Evolutionary conservation across 768 basidiomycete species (phyloP).

Genomic region (Psilocybe tampanensis): DNA sequence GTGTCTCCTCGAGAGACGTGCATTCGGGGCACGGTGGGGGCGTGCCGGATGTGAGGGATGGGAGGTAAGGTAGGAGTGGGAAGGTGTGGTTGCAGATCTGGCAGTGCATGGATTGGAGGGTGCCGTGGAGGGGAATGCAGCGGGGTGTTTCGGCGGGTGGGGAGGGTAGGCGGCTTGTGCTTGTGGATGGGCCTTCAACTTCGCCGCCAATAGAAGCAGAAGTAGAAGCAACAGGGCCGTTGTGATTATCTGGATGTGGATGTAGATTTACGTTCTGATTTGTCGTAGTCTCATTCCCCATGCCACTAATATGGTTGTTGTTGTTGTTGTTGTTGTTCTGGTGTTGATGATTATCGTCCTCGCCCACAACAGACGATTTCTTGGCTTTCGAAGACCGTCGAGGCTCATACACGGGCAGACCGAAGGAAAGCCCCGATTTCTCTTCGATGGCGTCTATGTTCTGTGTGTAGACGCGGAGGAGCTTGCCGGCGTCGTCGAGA

Average conservation of each 20-base stretch:
- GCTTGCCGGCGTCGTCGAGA: constrained; percentile 74
- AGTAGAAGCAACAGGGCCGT: not conserved
- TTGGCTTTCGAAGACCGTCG: constrained; percentile 45
- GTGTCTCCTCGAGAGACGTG: constrained; percentile 62
- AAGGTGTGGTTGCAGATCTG: constrained; percentile 76
- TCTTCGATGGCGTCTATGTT: constrained; percentile 90
- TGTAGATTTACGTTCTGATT: not conserved
- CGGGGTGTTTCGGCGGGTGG: constrained; percentile 66
- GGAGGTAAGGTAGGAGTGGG: constrained; percentile 64
- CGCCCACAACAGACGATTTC: constrained; percentile 3
- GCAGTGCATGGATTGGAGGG: constrained; percentile 78
- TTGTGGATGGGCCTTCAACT: constrained; percentile 13
- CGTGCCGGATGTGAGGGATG: constrained; percentile 58
- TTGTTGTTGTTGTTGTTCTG: too few species aligned
- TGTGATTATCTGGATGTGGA: too few species aligned
- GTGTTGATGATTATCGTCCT: not conserved
- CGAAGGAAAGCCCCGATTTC: constrained; percentile 85
- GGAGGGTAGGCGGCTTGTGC: constrained; percentile 42
- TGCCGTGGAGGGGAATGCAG: constrained; percentile 90
- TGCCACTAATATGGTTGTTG: not conserved
- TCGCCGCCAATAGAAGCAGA: too few species aligned
- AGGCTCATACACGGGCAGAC: constrained; percentile 71
- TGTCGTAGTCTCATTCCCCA: not conserved
- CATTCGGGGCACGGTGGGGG: constrained; percentile 84
- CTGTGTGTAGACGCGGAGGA: constrained; percentile 90